Evolutionary conservation across 2,329 filamentous ascomycete genomes (phyloP), one percentile per base, ranked within the genome.

Genomic region (Massarina eburnea): DNA sequence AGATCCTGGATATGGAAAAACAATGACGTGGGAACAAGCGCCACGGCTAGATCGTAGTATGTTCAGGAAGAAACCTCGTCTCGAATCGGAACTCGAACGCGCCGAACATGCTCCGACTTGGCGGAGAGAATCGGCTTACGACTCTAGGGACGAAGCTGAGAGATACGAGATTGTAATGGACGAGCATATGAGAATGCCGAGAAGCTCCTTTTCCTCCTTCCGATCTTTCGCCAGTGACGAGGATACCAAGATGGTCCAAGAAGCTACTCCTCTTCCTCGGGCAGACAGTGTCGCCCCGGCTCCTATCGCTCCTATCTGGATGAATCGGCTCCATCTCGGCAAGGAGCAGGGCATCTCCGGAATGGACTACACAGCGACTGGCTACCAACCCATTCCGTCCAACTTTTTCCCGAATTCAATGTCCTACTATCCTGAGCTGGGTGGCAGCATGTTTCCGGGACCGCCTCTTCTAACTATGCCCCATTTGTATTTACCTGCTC

Each of bases 21-120:
- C 51, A 14, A 45, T 59, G 20, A 59, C 53, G 4, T 67, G 64
- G 64, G 50, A 53, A 21, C 43, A 47, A 8, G 46, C 55, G 3
- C 50, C 56, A 20, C 55, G 54, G 36, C 60, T 49, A 14, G 24
- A 38, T 21, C 15, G 49, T 12, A 33, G 18, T 10, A 20, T 12
- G 14, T 10, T 17, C 18, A 9, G 9, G 26, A 20, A 34, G 27
- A 34, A 21, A 12, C 27, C 10, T 10, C 27, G 22, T 8, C 12
- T 18, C n/a, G 26, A n/a, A 15, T 5, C 37, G 17, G 12, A 14
- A 10, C n/a, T n/a, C 27, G 6, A 14, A 6, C 27, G 17, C 3
- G 3, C 9, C 22, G 21, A 22, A 3, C 33, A 8, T 5, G 12
- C 5, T 18, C 26, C 5, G 40, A 30, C 19, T 30, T 8, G n/a